Base-by-base conservation (phyloP, 345 rosid species). In the Turritis glabra region DNA sequence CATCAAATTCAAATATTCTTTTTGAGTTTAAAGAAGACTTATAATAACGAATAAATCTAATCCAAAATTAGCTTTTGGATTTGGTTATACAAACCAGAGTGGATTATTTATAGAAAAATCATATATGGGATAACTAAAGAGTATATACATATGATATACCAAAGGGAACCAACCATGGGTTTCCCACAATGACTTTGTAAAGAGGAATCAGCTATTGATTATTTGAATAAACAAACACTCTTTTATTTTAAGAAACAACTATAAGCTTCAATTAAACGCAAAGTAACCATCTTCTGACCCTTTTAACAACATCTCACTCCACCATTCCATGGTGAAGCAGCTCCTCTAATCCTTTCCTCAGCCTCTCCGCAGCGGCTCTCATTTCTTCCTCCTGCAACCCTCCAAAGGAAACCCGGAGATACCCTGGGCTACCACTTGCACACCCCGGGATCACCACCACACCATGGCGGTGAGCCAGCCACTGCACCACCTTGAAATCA, bases 401-500 rank as follows among this genome's bases (percentile, higher is more conserved):
- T 23, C 97, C 99, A 3, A 92, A 95, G 1, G 97, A 86, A 59
- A 92, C 82, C 77, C 99, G 77, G 11, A 92, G 61, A 60, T 92
- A 83, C 15, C 97, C 99, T 0, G 89, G 90, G 57, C 92, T 74
- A 27, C 97, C 98, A 0, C 88, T 76, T 0, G 99, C 90, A 1
- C 83, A 60, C 12, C 99, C 99, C 0, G 97, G 99, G 70, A 95
- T 86, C 72, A 90, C 89, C 50, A 89, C 90, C 40, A 92, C 91
- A 7, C 88, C 92, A 18, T 95, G 99, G 72, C 76, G 89, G 33
- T 72, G 82, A 21, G 90, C 99, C 2, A 95, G 90, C 99, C 99
- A 95, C 74, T 44, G 78, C 56, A 92, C 97, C 5, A 95, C 98
- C 58, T 78, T 82, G n/a, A 68, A 68, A 71, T 86, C 92, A 21